Conservation (phyloP, 2,329 filamentous ascomycete genomes). For the Scedosporium minutisporum region DNA sequence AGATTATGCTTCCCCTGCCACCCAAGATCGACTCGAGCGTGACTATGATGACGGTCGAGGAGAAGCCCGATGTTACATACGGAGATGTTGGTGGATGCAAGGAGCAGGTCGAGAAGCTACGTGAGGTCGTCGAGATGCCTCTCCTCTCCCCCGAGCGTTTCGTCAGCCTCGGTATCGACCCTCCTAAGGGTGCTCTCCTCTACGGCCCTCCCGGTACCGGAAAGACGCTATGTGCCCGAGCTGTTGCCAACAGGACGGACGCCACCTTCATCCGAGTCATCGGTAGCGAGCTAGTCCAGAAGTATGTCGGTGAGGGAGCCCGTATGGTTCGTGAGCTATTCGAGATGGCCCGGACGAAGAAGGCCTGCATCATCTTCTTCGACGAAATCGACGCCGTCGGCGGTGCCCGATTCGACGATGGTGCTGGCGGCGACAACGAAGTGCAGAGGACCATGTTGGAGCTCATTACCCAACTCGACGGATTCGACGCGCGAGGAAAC, state of each 20-base stretch:
- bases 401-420: conserved; percentile 92
- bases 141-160: conserved; percentile 93
- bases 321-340: conserved; percentile 98
- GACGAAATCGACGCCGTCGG: conserved; percentile 88
- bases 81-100: conserved; percentile 98
- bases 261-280: conserved; percentile 98
- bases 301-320: conserved; percentile 96
- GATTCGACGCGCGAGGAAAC: conserved; percentile 92
- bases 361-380: conserved; percentile 99
- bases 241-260: conserved; percentile 94
- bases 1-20: conserved; percentile 90
- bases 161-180: conserved; percentile 97
- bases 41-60: conserved; percentile 99
- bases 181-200: conserved; percentile 90
- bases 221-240: conserved; percentile 95
- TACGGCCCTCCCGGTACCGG: conserved; percentile 98
- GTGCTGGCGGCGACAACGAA: conserved; percentile 93
- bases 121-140: conserved; percentile 98
- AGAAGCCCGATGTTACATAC: conserved; percentile 98
- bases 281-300: conserved; percentile 93
- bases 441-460: conserved; percentile 98
- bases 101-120: conserved; percentile 97
- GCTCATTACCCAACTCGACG: conserved; percentile 91
- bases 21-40: conserved; percentile 98
- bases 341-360: conserved; percentile 99